phyloP scores from a whole-genome alignment of 2,329 filamentous ascomycete species.

The Colletotrichum siamense region DNA sequence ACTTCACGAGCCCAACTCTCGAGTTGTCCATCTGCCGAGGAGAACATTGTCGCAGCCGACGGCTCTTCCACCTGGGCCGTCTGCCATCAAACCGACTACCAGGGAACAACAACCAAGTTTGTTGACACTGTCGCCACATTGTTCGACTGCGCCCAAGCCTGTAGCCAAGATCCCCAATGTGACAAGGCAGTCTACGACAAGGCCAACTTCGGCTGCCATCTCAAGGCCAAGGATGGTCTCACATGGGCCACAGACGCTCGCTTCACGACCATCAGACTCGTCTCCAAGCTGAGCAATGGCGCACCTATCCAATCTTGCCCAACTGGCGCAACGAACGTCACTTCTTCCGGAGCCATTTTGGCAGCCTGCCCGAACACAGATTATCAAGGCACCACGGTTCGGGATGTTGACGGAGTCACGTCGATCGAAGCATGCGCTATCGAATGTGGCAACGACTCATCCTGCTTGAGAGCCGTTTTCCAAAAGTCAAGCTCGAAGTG shows the following conservation, averaged over 20 bases:
- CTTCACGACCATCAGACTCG: not conserved
- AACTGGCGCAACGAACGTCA: not conserved
- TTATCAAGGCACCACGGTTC: not conserved
- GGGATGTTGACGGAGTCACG: not conserved
- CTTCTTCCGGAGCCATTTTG: accelerated
- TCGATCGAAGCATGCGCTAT: not conserved
- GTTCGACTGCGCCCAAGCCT: not conserved
- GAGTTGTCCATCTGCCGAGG: not conserved
- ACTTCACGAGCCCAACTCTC: not conserved
- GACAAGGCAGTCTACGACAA: not conserved
- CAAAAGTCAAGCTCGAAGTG: not conserved
- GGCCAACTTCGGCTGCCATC: not conserved
- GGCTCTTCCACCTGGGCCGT: not conserved
- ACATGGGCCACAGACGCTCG: not conserved
- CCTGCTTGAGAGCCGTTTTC: not conserved
- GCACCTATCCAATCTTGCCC: not conserved
- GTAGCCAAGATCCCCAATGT: not conserved
- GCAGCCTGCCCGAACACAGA: not conserved
- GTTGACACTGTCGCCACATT: not conserved
- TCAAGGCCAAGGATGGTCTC: not conserved
- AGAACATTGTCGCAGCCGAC: not conserved
- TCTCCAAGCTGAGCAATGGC: not conserved
- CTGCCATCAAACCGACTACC: not conserved
- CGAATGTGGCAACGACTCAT: not conserved
- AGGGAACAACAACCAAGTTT: not conserved